Evolutionary conservation across 371 early-diverging fungal genomes (phyloP).

Genomic region (Phascolomyces articulosus): DNA sequence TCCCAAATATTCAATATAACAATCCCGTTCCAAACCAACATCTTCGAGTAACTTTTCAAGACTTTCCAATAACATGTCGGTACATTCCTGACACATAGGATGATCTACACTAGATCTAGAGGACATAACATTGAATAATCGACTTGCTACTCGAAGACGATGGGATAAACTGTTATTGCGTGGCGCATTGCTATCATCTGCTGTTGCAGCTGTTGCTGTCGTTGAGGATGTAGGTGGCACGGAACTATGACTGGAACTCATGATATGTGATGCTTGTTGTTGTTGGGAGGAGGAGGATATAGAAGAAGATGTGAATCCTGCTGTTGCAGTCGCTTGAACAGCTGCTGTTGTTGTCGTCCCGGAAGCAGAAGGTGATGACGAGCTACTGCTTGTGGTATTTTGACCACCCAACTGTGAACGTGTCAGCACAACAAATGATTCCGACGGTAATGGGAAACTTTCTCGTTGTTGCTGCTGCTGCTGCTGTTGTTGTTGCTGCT

Average conservation of each 20-base stretch:
- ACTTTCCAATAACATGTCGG: slow-evolving; percentile 72
- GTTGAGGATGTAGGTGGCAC: background rate
- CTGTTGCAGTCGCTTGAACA: background rate
- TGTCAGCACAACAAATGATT: slow-evolving; percentile 61
- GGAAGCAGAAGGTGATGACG: background rate
- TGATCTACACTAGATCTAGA: slow-evolving; percentile 77
- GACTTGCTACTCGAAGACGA: slow-evolving; percentile 66
- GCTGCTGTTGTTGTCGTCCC: background rate
- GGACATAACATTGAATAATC: slow-evolving; percentile 74
- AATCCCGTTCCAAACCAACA: slow-evolving; percentile 71
- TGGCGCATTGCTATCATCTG: slow-evolving; percentile 17
- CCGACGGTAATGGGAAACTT: slow-evolving; percentile 44
- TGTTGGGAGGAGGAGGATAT: background rate
- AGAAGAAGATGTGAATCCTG: background rate
- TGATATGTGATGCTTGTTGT: too few species aligned
- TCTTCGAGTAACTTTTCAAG: slow-evolving; percentile 75
- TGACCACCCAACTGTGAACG: slow-evolving; percentile 33
- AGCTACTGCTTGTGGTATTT: background rate
- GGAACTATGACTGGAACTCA: background rate
- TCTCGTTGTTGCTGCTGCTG: slow-evolving; percentile 19
- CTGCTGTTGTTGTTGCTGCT: slow-evolving; percentile 12
- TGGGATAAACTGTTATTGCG: slow-evolving; percentile 55
- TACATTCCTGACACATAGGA: slow-evolving; percentile 90
- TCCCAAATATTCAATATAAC: slow-evolving; percentile 73
- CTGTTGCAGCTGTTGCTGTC: background rate